These are phyloP conservation scores for Trichoderma oligosporum DNA, from an alignment of 2,329 filamentous ascomycete genomes.

Conservation along the genomic window DNA sequence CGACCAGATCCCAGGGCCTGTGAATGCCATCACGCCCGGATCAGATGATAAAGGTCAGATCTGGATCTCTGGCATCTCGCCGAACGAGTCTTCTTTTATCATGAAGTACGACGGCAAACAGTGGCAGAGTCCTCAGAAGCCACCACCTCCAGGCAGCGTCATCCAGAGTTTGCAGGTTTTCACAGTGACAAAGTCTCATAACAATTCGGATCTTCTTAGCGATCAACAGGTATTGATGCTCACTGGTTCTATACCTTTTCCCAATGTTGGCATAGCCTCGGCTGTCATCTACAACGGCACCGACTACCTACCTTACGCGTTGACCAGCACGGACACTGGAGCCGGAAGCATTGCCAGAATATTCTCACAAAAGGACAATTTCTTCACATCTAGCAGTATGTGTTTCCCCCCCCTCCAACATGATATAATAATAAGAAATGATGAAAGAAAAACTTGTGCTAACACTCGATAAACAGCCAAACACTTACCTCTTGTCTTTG, in stretches of 20 bases:
- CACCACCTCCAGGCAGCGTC: slow-evolving; percentile 61
- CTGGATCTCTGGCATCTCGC: slow-evolving; percentile 73
- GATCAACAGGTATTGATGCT: slow-evolving; percentile 71
- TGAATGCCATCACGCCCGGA: slow-evolving; percentile 72
- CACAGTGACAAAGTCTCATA: slow-evolving; percentile 65
- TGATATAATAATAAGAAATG: no score
- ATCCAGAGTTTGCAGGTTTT: slow-evolving; percentile 83
- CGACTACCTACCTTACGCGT: slow-evolving; percentile 69
- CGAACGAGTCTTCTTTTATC: slow-evolving; percentile 65
- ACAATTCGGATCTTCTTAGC: slow-evolving; percentile 58
- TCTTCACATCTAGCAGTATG: slow-evolving; percentile 65
- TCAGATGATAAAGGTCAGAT: slow-evolving; percentile 67
- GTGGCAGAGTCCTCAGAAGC: slow-evolving; percentile 63
- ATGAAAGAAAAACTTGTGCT: no score
- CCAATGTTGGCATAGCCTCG: slow-evolving; percentile 74
- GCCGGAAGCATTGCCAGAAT: slow-evolving; percentile 74
- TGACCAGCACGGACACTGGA: slow-evolving; percentile 62
- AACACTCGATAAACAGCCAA: neutral
- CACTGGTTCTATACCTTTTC: slow-evolving; percentile 75
- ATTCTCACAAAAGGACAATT: slow-evolving; percentile 77
- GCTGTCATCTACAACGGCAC: slow-evolving; percentile 87
- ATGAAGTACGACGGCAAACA: slow-evolving; percentile 74
- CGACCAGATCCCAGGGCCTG: slow-evolving; percentile 69
- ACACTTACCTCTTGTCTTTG: slow-evolving; percentile 67
- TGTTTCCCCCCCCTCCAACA: slow-evolving; percentile 24